Percentiles rank a stretch among this genome's conserved stretches.
These are phyloP conservation scores for Oenanthe sinensis DNA, from an alignment of 129 eudicot genomes.

Conservation along the genomic window DNA sequence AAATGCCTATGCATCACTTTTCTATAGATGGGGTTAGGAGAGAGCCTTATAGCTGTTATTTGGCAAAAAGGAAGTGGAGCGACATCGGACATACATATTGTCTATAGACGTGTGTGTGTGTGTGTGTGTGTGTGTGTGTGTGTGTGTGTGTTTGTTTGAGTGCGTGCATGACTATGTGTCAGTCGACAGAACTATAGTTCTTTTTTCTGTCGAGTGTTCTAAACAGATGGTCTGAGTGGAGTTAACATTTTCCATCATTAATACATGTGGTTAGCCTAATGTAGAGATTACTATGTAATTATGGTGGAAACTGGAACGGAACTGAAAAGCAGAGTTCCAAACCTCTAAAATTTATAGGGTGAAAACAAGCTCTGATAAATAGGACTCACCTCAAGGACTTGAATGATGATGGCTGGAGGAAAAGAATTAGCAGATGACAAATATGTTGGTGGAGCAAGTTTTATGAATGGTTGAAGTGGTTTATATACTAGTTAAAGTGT, in stretches of 20 bases:
- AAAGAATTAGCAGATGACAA: slow-evolving; percentile 20
- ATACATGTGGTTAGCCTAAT: neutral
- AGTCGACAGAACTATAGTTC: neutral
- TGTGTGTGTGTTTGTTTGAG: too few species aligned
- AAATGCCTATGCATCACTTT: neutral
- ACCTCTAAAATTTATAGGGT: neutral
- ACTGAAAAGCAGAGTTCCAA: neutral
- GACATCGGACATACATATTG: neutral
- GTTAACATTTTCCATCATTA: neutral
- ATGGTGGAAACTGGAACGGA: neutral
- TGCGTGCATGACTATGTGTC: too few species aligned
- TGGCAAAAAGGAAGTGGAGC: neutral
- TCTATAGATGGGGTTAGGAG: neutral
- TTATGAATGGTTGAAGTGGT: slow-evolving; percentile 26
- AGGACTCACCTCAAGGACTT: slow-evolving; percentile 38
- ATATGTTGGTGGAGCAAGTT: slow-evolving; percentile 25
- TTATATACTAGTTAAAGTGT: slow-evolving; percentile 50
- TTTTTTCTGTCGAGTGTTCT: neutral
- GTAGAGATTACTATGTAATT: neutral
- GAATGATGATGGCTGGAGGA: slow-evolving; percentile 8
- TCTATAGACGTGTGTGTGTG: neutral
- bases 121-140: too few species aligned
- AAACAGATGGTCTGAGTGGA: neutral
- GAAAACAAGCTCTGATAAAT: slow-evolving; percentile 5
- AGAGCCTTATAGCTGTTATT: neutral